Percentiles rank a stretch among this genome's conserved stretches.
phyloP scores from a whole-genome alignment of 345 rosid species.

The Gossypium stocksii region DNA sequence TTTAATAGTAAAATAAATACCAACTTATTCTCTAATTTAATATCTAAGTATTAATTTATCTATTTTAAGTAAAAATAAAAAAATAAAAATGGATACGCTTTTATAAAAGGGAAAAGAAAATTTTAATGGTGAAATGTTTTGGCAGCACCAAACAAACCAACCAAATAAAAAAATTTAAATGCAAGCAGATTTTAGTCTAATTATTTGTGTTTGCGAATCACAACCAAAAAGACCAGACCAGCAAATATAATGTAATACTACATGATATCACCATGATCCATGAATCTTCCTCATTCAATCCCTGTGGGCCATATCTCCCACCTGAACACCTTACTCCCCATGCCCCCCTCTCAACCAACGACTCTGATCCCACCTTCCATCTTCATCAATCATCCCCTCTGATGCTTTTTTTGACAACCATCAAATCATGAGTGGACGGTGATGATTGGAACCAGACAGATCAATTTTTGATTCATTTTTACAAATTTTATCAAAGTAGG shows the following conservation, averaged over 20 bases:
- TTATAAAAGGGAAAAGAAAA: too few species aligned
- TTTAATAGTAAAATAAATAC: too few species aligned
- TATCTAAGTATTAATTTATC: too few species aligned
- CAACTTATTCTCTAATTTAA: too few species aligned
- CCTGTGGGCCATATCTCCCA: slow-evolving; percentile 15
- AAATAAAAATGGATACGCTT: too few species aligned
- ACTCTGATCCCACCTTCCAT: slow-evolving; percentile 9
- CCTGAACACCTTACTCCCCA: slow-evolving; percentile 24
- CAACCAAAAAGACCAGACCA: slow-evolving; percentile 16
- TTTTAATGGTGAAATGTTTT: neutral
- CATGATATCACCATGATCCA: neutral
- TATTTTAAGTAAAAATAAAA: too few species aligned
- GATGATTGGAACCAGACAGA: slow-evolving; percentile 60
- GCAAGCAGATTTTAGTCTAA: neutral
- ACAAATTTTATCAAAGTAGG: neutral
- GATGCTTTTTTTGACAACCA: slow-evolving; percentile 34
- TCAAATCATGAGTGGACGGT: slow-evolving; percentile 48
- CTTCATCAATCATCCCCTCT: slow-evolving; percentile 13
- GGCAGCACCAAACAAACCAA: neutral
- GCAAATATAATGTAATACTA: neutral
- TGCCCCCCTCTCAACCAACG: slow-evolving; percentile 13
- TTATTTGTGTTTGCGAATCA: slow-evolving; percentile 17
- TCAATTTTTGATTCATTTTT: slow-evolving; percentile 11
- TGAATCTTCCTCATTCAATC: slow-evolving; percentile 21
- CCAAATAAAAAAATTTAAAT: neutral